Evolutionary conservation across 495 filamentous ascomycete species (phyloP), one percentile per base, ranked within the genome.

Genomic region (Talaromyces wortmannii): DNA sequence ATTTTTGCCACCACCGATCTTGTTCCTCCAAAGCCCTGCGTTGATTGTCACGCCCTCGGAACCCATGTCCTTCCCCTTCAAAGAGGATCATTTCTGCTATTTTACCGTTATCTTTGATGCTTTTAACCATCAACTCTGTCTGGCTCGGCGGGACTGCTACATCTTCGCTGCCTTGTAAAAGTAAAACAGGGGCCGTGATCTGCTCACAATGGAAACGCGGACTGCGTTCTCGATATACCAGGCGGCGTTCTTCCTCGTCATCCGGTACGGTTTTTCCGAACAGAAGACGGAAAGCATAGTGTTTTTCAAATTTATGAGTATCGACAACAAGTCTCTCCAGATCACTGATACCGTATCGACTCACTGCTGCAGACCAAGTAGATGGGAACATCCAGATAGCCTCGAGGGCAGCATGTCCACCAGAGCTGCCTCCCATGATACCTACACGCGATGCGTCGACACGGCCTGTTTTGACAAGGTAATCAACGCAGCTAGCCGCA

Each of bases 221-320:
- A 55, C 74, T 77, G 15, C 77, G 63, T 11, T 68, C 65, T 12
- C 55, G 52, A 16, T 69, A 70, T 13, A 74, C 60, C 31, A 53
- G 58, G 46, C 71, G 68, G 59, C 72, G 55, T 16, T 76, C 70
- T 40, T 69, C 63, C 0, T 64, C 59, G 5, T 60, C 47, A 4
- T 61, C 65, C 44, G 44, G 44, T 10, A 46, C 44, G 17, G 10
- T 46, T 7, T 46, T 15, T 1, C 11, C 17, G 16, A 46, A 46
- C 11, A 46, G 44, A 10, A 46, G 15, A 7, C 44, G 44, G 44
- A 46, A 46, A 30, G 75, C 62, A 57, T 82, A 78, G 31, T 73
- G 67, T 15, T 64, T 69, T 57, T 82, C 78, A 45, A 80, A 73
- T 60, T 82, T 82, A 53, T 80, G 78, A 0, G 76, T 78, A 45